phyloP scores from a whole-genome alignment of 1,284 basidiomycete species.

The Cutaneotrichosporon sp. region DNA sequence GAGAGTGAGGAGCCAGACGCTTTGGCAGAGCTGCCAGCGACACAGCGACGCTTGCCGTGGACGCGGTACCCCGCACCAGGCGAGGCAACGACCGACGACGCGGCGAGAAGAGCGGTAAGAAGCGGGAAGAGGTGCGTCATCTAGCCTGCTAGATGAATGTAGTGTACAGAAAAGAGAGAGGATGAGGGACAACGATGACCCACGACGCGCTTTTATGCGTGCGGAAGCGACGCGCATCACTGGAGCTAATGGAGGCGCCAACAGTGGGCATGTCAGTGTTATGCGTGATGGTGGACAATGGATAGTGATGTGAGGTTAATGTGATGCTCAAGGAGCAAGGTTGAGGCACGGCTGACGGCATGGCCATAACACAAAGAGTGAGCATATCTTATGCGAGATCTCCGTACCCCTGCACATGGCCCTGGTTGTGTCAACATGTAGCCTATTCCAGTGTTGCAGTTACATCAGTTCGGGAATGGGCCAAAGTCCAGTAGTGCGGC shows the following conservation, averaged over 20 bases:
- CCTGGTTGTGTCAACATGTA: not conserved
- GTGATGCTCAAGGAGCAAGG: not conserved
- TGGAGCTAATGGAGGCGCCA: not conserved
- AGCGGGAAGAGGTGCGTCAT: conserved; percentile 5
- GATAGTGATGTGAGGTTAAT: not conserved
- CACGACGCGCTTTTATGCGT: not conserved
- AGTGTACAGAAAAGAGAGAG: not conserved
- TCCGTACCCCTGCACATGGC: not conserved
- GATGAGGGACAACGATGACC: not conserved
- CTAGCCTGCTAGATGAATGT: conserved; percentile 2
- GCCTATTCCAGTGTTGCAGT: not conserved
- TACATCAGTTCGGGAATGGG: not conserved
- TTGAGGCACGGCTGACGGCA: conserved; percentile 4
- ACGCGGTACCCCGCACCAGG: conserved; percentile 7
- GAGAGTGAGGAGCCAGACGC: not conserved
- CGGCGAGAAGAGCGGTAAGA: conserved; percentile 7
- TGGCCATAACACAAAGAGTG: not conserved
- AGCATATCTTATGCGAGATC: not conserved
- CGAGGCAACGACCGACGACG: conserved; percentile 6
- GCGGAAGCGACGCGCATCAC: not conserved
- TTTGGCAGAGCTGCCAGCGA: not conserved
- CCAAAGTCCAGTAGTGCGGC: not conserved
- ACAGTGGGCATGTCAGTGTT: not conserved
- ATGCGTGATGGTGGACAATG: not conserved
- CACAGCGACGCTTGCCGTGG: not conserved